phyloP scores from a whole-genome alignment of 2,329 filamentous ascomycete species.

The Calonectria honghensis region DNA sequence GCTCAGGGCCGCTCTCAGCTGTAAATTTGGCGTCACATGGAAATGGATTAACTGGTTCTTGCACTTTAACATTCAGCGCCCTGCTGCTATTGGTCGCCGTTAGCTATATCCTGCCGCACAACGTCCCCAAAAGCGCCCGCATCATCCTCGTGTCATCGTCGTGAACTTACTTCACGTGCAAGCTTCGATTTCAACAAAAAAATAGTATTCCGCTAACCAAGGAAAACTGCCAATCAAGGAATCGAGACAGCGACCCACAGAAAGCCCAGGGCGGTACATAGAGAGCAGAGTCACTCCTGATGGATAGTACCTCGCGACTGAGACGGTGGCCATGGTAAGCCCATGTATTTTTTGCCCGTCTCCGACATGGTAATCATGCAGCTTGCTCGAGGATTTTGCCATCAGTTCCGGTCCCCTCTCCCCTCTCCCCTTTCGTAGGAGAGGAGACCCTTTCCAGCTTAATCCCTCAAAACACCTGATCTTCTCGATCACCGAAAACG shows the following conservation, averaged over 20 bases:
- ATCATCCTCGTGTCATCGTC: background rate
- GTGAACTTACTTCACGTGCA: background rate
- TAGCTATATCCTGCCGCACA: background rate
- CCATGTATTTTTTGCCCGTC: background rate
- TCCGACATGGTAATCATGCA: background rate
- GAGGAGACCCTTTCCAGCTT: background rate
- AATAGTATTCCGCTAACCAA: background rate
- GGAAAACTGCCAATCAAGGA: background rate
- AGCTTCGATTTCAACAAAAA: background rate
- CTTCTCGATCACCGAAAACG: background rate
- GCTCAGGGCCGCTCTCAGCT: background rate
- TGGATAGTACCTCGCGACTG: background rate
- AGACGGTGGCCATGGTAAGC: background rate
- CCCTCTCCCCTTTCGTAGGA: background rate
- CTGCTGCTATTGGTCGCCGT: background rate
- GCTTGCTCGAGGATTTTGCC: background rate
- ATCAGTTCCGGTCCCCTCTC: background rate
- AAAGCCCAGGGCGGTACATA: background rate
- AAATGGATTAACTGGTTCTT: background rate
- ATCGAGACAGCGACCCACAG: slow-evolving; percentile 2
- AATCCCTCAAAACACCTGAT: background rate
- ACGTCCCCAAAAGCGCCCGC: background rate
- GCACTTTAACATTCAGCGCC: background rate
- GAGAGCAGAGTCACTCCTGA: background rate
- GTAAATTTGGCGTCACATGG: background rate